These are phyloP conservation scores for Flaveria trinervia DNA, from an alignment of 129 eudicot species.

Conservation along the genomic window DNA sequence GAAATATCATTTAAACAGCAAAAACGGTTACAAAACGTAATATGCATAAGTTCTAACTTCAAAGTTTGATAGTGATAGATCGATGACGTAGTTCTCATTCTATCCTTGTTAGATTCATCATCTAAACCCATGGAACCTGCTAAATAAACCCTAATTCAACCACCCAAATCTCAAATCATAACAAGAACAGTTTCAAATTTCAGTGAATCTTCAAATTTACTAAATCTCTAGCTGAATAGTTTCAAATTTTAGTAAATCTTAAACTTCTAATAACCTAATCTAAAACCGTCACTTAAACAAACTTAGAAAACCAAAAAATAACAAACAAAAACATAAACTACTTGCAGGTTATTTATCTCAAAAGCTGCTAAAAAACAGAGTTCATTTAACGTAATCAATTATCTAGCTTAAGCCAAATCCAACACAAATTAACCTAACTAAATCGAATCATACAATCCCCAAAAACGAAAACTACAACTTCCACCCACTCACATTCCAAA, in stretches of 20 bases:
- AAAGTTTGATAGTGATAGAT: background rate
- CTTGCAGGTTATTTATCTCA: conserved; percentile 5
- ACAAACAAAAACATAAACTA: background rate
- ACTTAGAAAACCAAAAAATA: background rate
- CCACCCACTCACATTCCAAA: background rate
- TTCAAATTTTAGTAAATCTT: conserved; percentile 12
- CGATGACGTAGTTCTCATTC: background rate
- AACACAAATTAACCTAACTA: background rate
- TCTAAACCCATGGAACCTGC: background rate
- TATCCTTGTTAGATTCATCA: background rate
- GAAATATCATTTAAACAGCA: background rate
- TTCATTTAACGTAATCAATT: background rate
- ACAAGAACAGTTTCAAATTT: background rate
- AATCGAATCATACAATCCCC: background rate
- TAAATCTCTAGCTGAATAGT: background rate
- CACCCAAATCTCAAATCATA: background rate
- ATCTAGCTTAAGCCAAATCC: no score
- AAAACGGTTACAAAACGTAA: background rate
- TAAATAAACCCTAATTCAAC: background rate
- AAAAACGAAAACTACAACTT: no score
- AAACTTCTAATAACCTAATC: background rate
- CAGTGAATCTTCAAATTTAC: background rate
- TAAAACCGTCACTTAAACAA: background rate
- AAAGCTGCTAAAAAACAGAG: conserved; percentile 1
- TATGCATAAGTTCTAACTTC: background rate